Base-by-base conservation (phyloP, 352 stramenopile species). In the Pythium insidiosum region DNA sequence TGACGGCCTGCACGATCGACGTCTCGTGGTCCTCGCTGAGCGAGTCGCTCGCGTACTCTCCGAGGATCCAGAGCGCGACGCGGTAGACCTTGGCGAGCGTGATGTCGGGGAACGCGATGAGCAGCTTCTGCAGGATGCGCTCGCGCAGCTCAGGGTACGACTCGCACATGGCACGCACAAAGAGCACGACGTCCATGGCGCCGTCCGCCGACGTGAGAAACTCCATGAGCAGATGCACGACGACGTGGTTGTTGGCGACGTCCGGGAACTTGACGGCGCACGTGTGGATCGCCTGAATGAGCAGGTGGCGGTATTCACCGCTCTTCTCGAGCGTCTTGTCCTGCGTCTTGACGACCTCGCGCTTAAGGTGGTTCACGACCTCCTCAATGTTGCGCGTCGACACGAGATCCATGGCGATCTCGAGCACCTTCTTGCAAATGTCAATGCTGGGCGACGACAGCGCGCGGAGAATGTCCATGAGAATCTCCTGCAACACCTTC, bases 191-290 rank as follows among this genome's bases (percentile, higher is more conserved):
- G 63, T 99, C 94, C 74, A 99, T 96, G 7, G 92, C 97, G 18
- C 94, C 95, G 58, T 99, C 95, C n/a, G n/a, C n/a, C 38, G 74
- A 92, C 61, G 84, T 93, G 16, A 99, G 62, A 59, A 99, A 99
- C 59, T 99, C 96, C 88, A 99, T 98, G n/a, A 99, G 74, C 40
- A 98, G 68, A 44, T 98, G 91, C 25, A 99, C 95, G 18, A 99
- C 97, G n/a, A n/a, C n/a, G n/a, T n/a, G n/a, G 52, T 89, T 88
- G 47, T 97, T 94, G 13, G 96, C 96, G 47, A 99, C 94, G 43
- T 98, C 86, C 4, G 96, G 95, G 67, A 99, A 99, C 50, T 96
- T 94, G 48, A 98, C 91, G 10, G 96, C 96, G 61, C 96, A 99
- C 31, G 73, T 66, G 67, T 99, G 96, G 67, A 99, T 99, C 20